A percentile compares a stretch with the other conserved stretches of the same genome.
Evolutionary conservation across 129 eudicot genomes (phyloP).

Genomic region (Heracleum sosnowskyi): DNA sequence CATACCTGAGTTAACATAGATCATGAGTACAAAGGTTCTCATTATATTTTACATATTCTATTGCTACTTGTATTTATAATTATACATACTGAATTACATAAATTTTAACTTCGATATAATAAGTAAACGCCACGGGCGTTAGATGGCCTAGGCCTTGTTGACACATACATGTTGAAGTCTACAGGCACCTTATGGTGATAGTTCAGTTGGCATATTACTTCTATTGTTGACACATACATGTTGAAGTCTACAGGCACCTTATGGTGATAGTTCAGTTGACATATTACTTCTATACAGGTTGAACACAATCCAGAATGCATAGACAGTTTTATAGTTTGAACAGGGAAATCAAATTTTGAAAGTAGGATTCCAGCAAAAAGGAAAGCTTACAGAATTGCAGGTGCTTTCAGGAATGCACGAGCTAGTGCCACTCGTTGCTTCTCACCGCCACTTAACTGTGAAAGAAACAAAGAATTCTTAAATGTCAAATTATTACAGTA

Average conservation of each 20-base stretch:
- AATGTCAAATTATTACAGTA: background rate
- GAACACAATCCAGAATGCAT: conserved; percentile 1
- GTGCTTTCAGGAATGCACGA: conserved; percentile 91
- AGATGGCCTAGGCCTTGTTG: background rate
- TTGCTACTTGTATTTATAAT: background rate
- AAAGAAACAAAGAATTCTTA: conserved; percentile 4
- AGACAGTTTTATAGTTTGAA: background rate
- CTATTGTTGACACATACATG: no score
- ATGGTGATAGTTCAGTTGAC: background rate
- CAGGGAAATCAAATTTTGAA: background rate
- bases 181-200: background rate
- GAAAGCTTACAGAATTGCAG: conserved; percentile 66
- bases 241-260: background rate
- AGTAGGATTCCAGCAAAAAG: background rate
- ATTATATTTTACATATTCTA: background rate
- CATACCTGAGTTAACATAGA: background rate
- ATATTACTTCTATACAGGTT: background rate
- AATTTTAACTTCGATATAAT: background rate
- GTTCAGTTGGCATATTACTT: background rate
- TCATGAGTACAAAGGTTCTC: background rate
- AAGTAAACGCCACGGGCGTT: background rate
- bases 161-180: background rate
- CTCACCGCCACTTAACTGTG: conserved; percentile 98
- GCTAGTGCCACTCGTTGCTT: conserved; percentile 95
- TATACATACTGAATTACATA: background rate